Conservation (phyloP, 176 grass and related monocot species). For the Saccharum spontaneum region DNA sequence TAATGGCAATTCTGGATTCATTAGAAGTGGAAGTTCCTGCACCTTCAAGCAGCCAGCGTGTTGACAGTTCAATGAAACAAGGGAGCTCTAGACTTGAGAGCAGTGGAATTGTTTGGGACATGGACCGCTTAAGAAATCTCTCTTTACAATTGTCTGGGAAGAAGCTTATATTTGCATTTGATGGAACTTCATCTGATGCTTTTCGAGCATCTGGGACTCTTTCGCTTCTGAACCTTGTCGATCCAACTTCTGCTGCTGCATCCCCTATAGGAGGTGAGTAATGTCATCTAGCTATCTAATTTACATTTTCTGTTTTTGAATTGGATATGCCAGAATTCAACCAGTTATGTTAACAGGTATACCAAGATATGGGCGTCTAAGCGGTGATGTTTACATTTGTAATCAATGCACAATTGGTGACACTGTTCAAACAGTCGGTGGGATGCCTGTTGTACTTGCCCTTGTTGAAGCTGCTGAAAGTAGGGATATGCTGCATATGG, state of each 20-base stretch:
- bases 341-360: slow-evolving; percentile 65
- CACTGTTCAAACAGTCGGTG: slow-evolving; percentile 91
- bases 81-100: slow-evolving; percentile 75
- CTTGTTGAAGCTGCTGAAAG: slow-evolving; percentile 93
- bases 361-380: slow-evolving; percentile 93
- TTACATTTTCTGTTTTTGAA: slow-evolving; percentile 33
- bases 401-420: slow-evolving; percentile 91
- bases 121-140: slow-evolving; percentile 85
- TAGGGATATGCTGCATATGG: slow-evolving; percentile 95
- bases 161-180: slow-evolving; percentile 99
- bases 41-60: slow-evolving; percentile 69
- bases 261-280: slow-evolving; percentile 90
- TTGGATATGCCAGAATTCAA: slow-evolving; percentile 37
- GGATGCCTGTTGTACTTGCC: slow-evolving; percentile 92
- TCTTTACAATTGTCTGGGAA: slow-evolving; percentile 80
- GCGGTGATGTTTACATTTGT: slow-evolving; percentile 92
- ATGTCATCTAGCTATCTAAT: slow-evolving; percentile 34
- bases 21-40: slow-evolving; percentile 70
- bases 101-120: slow-evolving; percentile 97
- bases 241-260: slow-evolving; percentile 96
- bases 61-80: slow-evolving; percentile 79
- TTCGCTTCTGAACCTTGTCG: slow-evolving; percentile 95
- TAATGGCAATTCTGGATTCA: slow-evolving; percentile 92
- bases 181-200: slow-evolving; percentile 95
- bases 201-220: slow-evolving; percentile 93